Percentiles rank a stretch among this genome's conserved stretches.
Conservation (phyloP, 805 yeast genomes). For the fission yeast (Schizosaccharomyces pombe) region DNA sequence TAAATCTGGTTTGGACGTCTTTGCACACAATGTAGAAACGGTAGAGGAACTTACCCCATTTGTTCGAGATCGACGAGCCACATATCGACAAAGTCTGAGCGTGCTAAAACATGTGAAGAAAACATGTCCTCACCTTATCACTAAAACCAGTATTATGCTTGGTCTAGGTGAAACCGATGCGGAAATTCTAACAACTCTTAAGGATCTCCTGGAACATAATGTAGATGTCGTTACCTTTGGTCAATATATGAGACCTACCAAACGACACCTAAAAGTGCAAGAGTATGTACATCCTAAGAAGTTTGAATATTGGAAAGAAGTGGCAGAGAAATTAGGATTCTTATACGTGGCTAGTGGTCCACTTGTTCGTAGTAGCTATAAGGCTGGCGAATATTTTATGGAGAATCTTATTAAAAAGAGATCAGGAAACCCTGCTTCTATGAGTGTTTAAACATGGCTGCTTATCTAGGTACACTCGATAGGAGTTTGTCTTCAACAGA, state of each 20-base stretch:
- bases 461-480: neutral
- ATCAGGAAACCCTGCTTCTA: slow-evolving; percentile 11
- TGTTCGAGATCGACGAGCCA: slow-evolving; percentile 90
- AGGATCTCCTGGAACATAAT: slow-evolving; percentile 45
- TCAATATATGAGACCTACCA: slow-evolving; percentile 97
- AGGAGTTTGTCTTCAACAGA: too few species aligned
- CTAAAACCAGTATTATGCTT: slow-evolving; percentile 87
- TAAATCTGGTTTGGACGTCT: slow-evolving; percentile 71
- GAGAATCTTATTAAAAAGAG: slow-evolving; percentile 76
- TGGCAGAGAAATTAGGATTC: slow-evolving; percentile 72
- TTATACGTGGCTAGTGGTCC: slow-evolving; percentile 95
- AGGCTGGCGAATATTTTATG: slow-evolving; percentile 94
- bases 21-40: slow-evolving; percentile 90
- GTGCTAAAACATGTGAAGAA: slow-evolving; percentile 66
- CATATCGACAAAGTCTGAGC: slow-evolving; percentile 64
- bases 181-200: slow-evolving; percentile 52
- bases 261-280: slow-evolving; percentile 93
- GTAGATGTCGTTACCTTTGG: slow-evolving; percentile 97
- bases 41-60: slow-evolving; percentile 87
- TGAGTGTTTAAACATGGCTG: too few species aligned
- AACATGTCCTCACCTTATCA: slow-evolving; percentile 47
- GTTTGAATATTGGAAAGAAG: slow-evolving; percentile 77
- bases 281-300: slow-evolving; percentile 86
- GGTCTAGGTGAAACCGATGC: slow-evolving; percentile 94
- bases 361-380: slow-evolving; percentile 81